Base-by-base conservation (phyloP, 768 basidiomycete genomes). In the Russula ochroleuca region DNA sequence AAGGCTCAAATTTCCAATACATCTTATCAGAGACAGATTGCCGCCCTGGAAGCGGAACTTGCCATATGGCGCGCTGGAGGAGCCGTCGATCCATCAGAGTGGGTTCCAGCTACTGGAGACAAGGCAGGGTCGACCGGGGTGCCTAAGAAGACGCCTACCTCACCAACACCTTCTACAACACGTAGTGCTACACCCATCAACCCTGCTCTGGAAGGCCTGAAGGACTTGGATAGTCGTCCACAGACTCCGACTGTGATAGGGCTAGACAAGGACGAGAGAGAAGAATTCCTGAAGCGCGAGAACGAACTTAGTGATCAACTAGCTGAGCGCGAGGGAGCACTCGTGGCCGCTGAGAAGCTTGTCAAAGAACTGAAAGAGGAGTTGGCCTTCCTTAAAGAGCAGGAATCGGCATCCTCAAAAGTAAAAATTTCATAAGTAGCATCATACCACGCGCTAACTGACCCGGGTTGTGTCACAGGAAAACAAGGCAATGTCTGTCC, bases 211-310 rank as follows among this genome's bases (percentile, higher is more conserved):
- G 87, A 94, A 70, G 81, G 88, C 50, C 75, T 94, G 57, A 79
- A 87, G 56, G 92, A 91, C 43, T 72, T 89, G 43, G 87, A 90
- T 62, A 92, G 90, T 71, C 79, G 97, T 61, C 94, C 96, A 28
- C 90, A 92, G 72, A 98, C 97, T 17, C 97, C 96, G 15, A 92
- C 91, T 8, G 89, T 89, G 47, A 81, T 90, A 59, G 86, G 87
- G 23, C 73, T 98, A 68, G 95, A 97, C 67, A 94, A 94, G 78
- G 97, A 98, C 70, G 97, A 99, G 77, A 79, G 95, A 63, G 97
- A 99, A 68, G 97, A 98, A 57, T 99, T 98, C 82, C 76, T 99
- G 75, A 86, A 85, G 73, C 77, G 97, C 65, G 97, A 99, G 81
- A 98, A 98, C 69, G 97, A 99, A 74, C 80, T 99, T 60, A 95